Evolutionary conservation across 1,284 basidiomycete genomes (phyloP), one percentile per base, ranked within the genome.

Genomic region (Ceratobasidium theobromae): DNA sequence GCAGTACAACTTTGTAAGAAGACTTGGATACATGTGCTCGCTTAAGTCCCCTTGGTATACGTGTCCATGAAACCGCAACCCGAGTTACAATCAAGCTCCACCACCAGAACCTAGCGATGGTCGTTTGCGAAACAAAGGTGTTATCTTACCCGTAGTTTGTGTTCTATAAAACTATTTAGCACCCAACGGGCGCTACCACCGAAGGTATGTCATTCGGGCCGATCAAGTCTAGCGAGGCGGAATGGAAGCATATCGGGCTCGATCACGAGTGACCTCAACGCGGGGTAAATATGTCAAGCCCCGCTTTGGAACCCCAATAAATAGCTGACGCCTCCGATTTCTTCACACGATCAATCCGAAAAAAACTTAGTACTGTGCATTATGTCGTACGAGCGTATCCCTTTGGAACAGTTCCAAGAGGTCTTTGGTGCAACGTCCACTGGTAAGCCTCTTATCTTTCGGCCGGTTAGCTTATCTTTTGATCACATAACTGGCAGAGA

Each of bases 351-450:
- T 45, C 57, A 49, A 8, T 32, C 23, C 18, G 8, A 28, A 6
- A 6, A 60, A 48, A 35, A 35, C 18, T 4, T n/a, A 25, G 23
- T 3, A 41, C 27, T 40, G 40, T 21, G 25, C 40, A 23, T 41
- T 38, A 55, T 60, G 43, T 32, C 43, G 11, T 71, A 72, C 67
- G 70, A 69, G 9, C 69, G 67, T 25, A 75, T 80, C 48, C 74
- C 86, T 8, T 75, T 84, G 28, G 77, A 86, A 43, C 79, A 84
- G 16, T 79, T 83, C 52, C 86, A 88, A 72, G 71, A 80, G 16
- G 74, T 76, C 8, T 86, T 93, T 72, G 79, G 76, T 72, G 75
- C 80, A 21, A 77, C 79, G 3, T 80, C 81, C 25, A 89, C 83
- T 69, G 91, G 91, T 89, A 41, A 60, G 77, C 14, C 65, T 65